Evolutionary conservation across 1,284 basidiomycete species (phyloP).

Genomic region (Boletus chippewaensis): DNA sequence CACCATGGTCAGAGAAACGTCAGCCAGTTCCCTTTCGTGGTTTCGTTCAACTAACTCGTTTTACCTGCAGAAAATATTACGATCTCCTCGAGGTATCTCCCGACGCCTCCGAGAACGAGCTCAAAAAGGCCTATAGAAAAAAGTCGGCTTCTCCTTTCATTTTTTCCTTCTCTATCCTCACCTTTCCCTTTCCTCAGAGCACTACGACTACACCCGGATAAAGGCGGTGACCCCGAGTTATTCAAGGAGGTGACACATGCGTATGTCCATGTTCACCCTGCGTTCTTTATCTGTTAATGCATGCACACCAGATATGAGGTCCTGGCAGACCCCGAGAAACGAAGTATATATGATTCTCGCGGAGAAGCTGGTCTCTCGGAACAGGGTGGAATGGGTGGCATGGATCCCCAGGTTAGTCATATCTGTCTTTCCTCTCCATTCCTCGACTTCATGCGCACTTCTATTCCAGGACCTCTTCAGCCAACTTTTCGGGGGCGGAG

Average conservation of each 20-base stretch:
- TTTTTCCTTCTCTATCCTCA: constrained; percentile 3
- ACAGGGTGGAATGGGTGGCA: constrained; percentile 86
- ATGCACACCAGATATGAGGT: constrained; percentile 73
- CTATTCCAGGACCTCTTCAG: constrained; percentile 85
- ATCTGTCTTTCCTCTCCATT: not conserved
- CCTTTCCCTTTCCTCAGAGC: constrained; percentile 49
- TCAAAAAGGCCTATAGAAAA: constrained; percentile 95
- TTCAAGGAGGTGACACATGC: constrained; percentile 99
- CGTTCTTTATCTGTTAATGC: constrained; percentile 6
- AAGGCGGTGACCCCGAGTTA: constrained; percentile 92
- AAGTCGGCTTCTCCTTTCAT: constrained; percentile 46
- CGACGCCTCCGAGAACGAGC: constrained; percentile 70
- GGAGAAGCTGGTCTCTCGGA: constrained; percentile 92
- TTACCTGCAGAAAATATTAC: constrained; percentile 69
- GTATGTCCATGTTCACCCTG: constrained; percentile 51
- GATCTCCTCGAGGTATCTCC: constrained; percentile 80
- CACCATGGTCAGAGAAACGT: constrained; percentile 69
- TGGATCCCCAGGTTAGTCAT: constrained; percentile 81
- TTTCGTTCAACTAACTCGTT: constrained; percentile 10
- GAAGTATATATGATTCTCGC: constrained; percentile 82
- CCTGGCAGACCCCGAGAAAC: constrained; percentile 85
- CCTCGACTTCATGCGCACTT: constrained; percentile 1
- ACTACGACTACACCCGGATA: constrained; percentile 90
- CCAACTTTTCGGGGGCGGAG: constrained; percentile 78
- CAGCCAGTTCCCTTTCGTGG: constrained; percentile 21